These are phyloP conservation scores for Talaromyces sp. DNA, from an alignment of 2,329 filamentous ascomycete species.

Conservation along the genomic window DNA sequence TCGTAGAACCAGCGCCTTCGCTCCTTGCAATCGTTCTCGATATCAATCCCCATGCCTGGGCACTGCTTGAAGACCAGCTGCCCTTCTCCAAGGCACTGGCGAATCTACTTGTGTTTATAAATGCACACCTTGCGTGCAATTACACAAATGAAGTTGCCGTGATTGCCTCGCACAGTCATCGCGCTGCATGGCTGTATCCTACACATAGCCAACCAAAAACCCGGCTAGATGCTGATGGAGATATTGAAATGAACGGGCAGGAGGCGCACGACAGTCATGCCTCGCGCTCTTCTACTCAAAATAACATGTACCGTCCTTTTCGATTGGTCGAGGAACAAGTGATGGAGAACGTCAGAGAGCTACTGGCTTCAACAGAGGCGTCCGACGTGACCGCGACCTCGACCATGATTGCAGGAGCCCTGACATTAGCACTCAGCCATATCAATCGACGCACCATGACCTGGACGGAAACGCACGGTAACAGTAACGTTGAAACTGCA, in stretches of 20 bases:
- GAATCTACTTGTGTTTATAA: slow-evolving; percentile 91
- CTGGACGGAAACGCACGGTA: slow-evolving; percentile 56
- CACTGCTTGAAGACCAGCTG: slow-evolving; percentile 67
- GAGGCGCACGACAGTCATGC: slow-evolving; percentile 26
- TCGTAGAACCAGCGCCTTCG: slow-evolving; percentile 62
- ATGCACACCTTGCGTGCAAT: slow-evolving; percentile 91
- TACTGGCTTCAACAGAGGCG: slow-evolving; percentile 66
- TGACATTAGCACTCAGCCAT: slow-evolving; percentile 83
- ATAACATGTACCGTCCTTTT: slow-evolving; percentile 94
- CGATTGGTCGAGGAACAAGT: slow-evolving; percentile 80
- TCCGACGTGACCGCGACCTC: slow-evolving; percentile 64
- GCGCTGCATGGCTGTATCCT: slow-evolving; percentile 87
- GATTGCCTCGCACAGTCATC: slow-evolving; percentile 81
- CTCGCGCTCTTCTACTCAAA: slow-evolving; percentile 41
- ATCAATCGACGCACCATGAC: slow-evolving; percentile 77
- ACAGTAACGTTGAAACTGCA: slow-evolving; percentile 35
- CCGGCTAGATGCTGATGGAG: slow-evolving; percentile 41
- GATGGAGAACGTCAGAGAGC: slow-evolving; percentile 65
- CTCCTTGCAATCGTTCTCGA: slow-evolving; percentile 89
- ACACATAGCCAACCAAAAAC: slow-evolving; percentile 31
- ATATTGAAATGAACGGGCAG: slow-evolving; percentile 57
- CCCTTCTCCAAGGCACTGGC: slow-evolving; percentile 81
- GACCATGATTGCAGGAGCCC: slow-evolving; percentile 83
- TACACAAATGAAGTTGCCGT: slow-evolving; percentile 90
- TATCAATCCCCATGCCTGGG: slow-evolving; percentile 94